Evolutionary conservation across 352 stramenopile genomes (phyloP).

Genomic region (Globisporangium lucens): DNA sequence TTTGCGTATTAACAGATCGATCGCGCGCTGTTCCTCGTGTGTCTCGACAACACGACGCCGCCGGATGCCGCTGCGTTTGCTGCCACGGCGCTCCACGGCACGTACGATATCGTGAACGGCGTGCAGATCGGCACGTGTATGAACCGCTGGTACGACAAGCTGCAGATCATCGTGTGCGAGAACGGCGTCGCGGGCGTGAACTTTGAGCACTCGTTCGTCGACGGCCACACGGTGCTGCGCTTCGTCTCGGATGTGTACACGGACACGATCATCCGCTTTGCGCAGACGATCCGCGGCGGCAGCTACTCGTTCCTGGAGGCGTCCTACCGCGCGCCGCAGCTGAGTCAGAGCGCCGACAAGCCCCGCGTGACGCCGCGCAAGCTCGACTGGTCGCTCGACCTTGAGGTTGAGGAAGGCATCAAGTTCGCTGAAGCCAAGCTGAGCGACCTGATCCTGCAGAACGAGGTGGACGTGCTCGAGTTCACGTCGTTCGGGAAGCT

Average conservation of each 20-base stretch:
- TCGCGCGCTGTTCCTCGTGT: constrained; percentile 93
- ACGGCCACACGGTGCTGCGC: constrained; percentile 94
- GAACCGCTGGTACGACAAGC: constrained; percentile 98
- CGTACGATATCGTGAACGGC: constrained; percentile 80
- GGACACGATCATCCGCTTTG: constrained; percentile 92
- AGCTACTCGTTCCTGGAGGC: constrained; percentile 75
- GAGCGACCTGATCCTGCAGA: constrained; percentile 92
- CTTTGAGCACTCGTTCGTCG: constrained; percentile 97
- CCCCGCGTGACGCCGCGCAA: constrained; percentile 83
- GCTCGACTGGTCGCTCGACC: constrained; percentile 87
- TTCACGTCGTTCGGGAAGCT: constrained; percentile 91
- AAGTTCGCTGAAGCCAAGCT: constrained; percentile 91
- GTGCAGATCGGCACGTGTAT: constrained; percentile 90
- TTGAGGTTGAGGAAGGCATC: constrained; percentile 86
- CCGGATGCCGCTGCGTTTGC: constrained; percentile 71
- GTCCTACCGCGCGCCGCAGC: constrained; percentile 66
- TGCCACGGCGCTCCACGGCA: constrained; percentile 90
- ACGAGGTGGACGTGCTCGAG: constrained; percentile 93
- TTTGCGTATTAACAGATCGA: constrained; percentile 64
- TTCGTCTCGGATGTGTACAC: constrained; percentile 90
- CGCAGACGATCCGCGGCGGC: constrained; percentile 89
- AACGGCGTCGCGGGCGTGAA: constrained; percentile 95
- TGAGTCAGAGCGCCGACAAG: constrained; percentile 35
- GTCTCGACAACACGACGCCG: constrained; percentile 91
- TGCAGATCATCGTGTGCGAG: constrained; percentile 94